Evolutionary conservation across 371 early-diverging fungal genomes (phyloP), one percentile per base, ranked within the genome.

Genomic region (Mucor circinelloides): DNA sequence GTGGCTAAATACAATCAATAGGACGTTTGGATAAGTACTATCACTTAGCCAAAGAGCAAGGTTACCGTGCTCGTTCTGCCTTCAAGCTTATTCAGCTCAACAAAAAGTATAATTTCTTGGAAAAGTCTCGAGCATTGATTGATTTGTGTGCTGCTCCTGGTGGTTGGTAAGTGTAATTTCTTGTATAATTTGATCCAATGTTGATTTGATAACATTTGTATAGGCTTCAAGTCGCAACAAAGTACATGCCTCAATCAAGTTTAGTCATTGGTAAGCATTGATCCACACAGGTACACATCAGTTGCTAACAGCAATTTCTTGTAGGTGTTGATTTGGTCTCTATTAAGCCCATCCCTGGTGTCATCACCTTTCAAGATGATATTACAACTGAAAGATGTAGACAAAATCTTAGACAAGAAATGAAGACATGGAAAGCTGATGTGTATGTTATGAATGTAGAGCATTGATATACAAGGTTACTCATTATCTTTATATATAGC

Each of bases 131-230:
- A 71, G 92, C 92, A 60, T 82, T 98, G 42, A 94, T 99, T 62
- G 99, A 99, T 91, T 88, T 99, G 56, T 99, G 99, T 87, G 99
- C 99, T 66, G 99, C 99, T 6, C 99, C 99, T 23, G 99, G 99
- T 85, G 99, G 99, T 77, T 99, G 99, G 99, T 87, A 77, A 70
- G 64, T 31, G 4, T 1, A 6, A 1, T 5, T 61, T 25, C 52
- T 3, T 28, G 46, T 68, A 7, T 34, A 3, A 28, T 23, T 17
- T 40, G 30, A 46, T 74, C 58, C 69, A 25, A 34, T 54, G 2
- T 32, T 32, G 58, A 32, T 21, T 27, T 13, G 21, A 59, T 42
- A n/a, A 46, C 56, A 13, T 57, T 27, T 25, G 40, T 32, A 32
- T 60, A 87, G 88, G 88, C 86, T 97, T 68, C 99, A 99, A 79